Percentiles rank a stretch among this genome's conserved stretches.
Evolutionary conservation across 371 early-diverging fungal species (phyloP).

Genomic region (Batrachochytrium dendrobatidis): DNA sequence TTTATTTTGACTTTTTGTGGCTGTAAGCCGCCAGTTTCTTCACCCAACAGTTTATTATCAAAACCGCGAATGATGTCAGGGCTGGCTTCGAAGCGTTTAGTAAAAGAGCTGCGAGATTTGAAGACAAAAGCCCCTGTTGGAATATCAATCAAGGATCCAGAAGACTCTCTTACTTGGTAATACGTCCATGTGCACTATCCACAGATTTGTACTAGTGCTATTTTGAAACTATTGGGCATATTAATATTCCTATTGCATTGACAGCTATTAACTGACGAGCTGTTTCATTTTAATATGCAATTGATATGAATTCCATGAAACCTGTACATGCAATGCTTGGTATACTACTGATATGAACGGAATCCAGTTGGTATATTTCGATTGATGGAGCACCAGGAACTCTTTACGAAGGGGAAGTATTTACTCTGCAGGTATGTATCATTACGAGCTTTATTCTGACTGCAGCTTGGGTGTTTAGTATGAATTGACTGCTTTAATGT

Average conservation of each 20-base stretch:
- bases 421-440: constrained; percentile 54
- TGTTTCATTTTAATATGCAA: not conserved
- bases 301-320: not conserved
- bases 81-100: constrained; percentile 40
- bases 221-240: not conserved
- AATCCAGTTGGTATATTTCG: constrained; percentile 28
- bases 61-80: no score
- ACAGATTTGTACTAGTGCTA: no score
- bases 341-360: not conserved
- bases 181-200: not conserved
- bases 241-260: not conserved
- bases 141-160: constrained; percentile 28
- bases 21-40: no score
- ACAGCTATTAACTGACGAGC: not conserved
- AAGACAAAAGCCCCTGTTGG: constrained; percentile 32
- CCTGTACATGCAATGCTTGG: constrained; percentile 18
- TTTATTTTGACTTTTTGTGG: no score
- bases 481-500: not conserved
- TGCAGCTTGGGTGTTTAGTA: not conserved
- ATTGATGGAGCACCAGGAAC: constrained; percentile 33
- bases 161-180: constrained; percentile 22
- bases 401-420: constrained; percentile 51
- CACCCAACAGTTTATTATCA: no score
- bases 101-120: constrained; percentile 44
- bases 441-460: not conserved